Conservation (phyloP, 2,329 filamentous ascomycete genomes). For the Pseudogymnoascus sp. region DNA sequence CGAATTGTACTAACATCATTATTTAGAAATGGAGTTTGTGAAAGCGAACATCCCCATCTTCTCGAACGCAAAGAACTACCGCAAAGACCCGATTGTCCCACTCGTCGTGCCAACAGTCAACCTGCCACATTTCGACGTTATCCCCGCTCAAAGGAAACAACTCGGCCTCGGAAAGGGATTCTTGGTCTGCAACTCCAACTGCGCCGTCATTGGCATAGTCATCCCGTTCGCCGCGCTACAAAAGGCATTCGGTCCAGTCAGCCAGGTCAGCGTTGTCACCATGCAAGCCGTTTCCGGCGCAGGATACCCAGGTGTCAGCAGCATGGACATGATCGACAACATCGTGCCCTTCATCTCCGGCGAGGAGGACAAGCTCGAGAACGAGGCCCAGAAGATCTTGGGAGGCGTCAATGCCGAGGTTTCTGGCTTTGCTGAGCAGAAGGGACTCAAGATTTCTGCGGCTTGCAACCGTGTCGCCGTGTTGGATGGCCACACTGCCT, state of each 20-base stretch:
- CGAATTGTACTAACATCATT: conserved; percentile 13
- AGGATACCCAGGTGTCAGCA: conserved; percentile 82
- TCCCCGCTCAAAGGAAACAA: conserved; percentile 77
- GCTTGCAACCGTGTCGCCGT: conserved; percentile 94
- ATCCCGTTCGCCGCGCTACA: conserved; percentile 91
- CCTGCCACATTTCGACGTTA: conserved; percentile 76
- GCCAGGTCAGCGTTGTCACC: conserved; percentile 72
- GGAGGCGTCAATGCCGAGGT: conserved; percentile 64
- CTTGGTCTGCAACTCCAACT: conserved; percentile 96
- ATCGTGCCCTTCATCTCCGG: conserved; percentile 89
- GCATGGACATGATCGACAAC: conserved; percentile 95
- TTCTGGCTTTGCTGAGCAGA: conserved; percentile 72
- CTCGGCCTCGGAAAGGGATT: conserved; percentile 76
- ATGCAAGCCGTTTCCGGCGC: conserved; percentile 93
- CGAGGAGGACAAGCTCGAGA: conserved; percentile 94
- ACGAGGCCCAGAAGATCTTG: conserved; percentile 91
- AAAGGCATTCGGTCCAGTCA: conserved; percentile 76
- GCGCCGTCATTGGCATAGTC: conserved; percentile 91
- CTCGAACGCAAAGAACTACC: conserved; percentile 97
- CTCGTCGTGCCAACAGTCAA: conserved; percentile 95
- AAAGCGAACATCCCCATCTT: conserved; percentile 85
- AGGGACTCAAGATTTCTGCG: conserved; percentile 68
- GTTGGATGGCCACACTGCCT: conserved; percentile 91
- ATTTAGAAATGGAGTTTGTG: conserved; percentile 79
- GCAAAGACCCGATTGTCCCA: conserved; percentile 80